Evolutionary conservation across 768 basidiomycete species (phyloP).

Genomic region (Paxillus ammoniavirescens): DNA sequence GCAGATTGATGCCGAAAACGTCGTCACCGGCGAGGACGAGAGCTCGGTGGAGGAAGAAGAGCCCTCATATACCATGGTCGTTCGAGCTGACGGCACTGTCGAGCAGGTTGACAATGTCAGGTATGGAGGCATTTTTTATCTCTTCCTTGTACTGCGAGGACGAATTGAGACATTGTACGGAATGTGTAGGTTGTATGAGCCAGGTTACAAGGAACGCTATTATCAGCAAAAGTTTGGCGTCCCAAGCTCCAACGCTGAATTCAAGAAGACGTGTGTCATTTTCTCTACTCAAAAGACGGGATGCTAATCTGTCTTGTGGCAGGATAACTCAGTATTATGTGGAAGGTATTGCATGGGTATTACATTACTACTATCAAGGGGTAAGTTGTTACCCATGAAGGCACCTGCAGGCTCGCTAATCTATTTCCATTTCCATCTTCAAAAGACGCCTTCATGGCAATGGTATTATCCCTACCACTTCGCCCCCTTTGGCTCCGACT

Average conservation of each 20-base stretch:
- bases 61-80: constrained; percentile 59
- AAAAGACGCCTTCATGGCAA: constrained; percentile 89
- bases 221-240: constrained; percentile 91
- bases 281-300: not conserved
- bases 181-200: constrained; percentile 79
- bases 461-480: constrained; percentile 99
- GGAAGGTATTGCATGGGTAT: constrained; percentile 94
- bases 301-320: constrained; percentile 5
- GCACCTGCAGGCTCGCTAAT: constrained; percentile 11
- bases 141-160: not conserved
- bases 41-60: constrained; percentile 49
- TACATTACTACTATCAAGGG: constrained; percentile 98
- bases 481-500: constrained; percentile 96
- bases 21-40: constrained; percentile 35
- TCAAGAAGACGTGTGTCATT: constrained; percentile 66
- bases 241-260: constrained; percentile 64
- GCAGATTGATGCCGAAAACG: constrained; percentile 29
- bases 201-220: constrained; percentile 94
- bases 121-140: constrained; percentile 45
- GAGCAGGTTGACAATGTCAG: constrained; percentile 92
- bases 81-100: constrained; percentile 89
- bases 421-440: constrained; percentile 10
- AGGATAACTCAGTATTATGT: constrained; percentile 85
- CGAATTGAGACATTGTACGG: not conserved
- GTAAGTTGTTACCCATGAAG: constrained; percentile 42